Conservation (phyloP, 2,329 filamentous ascomycete genomes). For the Biscogniauxia mediterranea region DNA sequence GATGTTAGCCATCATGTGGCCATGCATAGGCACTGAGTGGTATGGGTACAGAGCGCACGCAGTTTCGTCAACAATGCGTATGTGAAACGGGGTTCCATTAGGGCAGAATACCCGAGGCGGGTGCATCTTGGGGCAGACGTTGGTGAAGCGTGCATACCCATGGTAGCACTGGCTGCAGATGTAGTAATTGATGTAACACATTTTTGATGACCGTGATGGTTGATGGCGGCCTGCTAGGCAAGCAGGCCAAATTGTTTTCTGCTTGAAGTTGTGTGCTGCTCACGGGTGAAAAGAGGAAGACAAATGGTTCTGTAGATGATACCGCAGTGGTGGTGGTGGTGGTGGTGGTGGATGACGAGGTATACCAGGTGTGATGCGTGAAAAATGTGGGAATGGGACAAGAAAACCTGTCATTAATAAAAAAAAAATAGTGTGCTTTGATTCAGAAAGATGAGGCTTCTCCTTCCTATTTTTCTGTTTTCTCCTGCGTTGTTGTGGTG, state of each 20-base stretch:
- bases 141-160: slow-evolving; percentile 9
- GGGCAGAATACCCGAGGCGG: slow-evolving; percentile 13
- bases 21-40: slow-evolving; percentile 3
- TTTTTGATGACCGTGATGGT: background rate
- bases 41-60: slow-evolving; percentile 11
- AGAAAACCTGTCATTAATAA: no score
- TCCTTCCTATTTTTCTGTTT: no score
- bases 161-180: slow-evolving; percentile 16
- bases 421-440: no score
- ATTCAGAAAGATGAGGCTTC: no score
- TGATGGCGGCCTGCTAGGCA: background rate
- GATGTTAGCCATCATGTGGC: no score
- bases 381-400: no score
- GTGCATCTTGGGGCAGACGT: slow-evolving; percentile 7
- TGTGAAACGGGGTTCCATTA: slow-evolving; percentile 7
- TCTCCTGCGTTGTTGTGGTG: no score
- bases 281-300: background rate
- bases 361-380: no score
- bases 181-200: slow-evolving; percentile 15
- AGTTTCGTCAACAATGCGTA: slow-evolving; percentile 3
- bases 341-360: no score
- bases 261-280: background rate
- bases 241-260: background rate
- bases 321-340: no score
- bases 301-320: no score